Base-by-base conservation (phyloP, 108 stramenopile species). In the Parietichytrium sp. region DNA sequence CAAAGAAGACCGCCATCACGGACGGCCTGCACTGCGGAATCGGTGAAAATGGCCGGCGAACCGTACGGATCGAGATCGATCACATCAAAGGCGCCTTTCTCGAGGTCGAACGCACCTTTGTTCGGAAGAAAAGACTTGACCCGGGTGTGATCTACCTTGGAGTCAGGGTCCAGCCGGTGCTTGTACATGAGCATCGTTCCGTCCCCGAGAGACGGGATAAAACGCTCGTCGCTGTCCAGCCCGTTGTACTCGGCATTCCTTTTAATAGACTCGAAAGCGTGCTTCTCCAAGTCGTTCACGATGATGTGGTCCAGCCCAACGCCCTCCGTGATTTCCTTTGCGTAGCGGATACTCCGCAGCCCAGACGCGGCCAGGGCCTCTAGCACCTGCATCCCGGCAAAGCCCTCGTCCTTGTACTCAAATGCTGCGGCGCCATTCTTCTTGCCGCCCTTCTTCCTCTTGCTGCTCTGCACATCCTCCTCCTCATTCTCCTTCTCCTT, bases 31-130 rank as follows among this genome's bases (percentile, higher is more conserved):
- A 99, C 89, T 3, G 97, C 95, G 4, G 90, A 91, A 85, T 99
- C 98, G 13, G 98, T 78, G 82, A 99, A 98, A 6, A 97, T 96
- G 8, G 95, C 94, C 33, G 96, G 94, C n/a, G 90, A 87, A 0
- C 98, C 98, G 85, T 99, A 99, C 16, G 98, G 98, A 87, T 99
- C 98, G 26, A 99, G 85, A 82, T 99, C 98, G 84, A 98, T 95
- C 52, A 98, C 96, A 83, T 99, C 96, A 52, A 87, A 86, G 3
- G 79, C 42, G 10, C 52, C 79, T 48, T 31, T 78, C 10, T n/a
- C 13, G 36, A 25, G 4, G 61, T 72, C 42, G 42, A 72, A 72
- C 15, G 33, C 29, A 12, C 15, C 4, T 20, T 77, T 10, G 25
- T 48, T 78, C 26, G 54, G 48, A 48, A 47, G 8, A 12, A 79